Conservation (phyloP, 768 basidiomycete species). For the Auricularia heimuer region DNA sequence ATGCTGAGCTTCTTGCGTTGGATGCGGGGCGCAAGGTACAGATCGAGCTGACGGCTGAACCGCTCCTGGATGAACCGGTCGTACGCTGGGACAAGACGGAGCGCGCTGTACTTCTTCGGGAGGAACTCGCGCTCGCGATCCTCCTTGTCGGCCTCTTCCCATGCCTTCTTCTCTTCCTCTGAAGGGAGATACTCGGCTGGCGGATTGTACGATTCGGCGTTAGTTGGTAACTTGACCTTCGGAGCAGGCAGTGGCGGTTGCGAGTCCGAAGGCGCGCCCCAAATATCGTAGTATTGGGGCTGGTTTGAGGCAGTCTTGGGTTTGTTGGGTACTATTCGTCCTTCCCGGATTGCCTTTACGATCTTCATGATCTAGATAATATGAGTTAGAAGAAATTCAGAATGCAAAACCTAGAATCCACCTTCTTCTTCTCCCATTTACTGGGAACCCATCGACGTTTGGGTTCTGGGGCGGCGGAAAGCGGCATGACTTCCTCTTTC, state of each 20-base stretch:
- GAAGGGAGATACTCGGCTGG: conserved; percentile 93
- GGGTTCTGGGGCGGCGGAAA: conserved; percentile 85
- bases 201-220: conserved; percentile 98
- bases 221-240: conserved; percentile 77
- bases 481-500: conserved; percentile 89
- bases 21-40: conserved; percentile 92
- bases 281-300: conserved; percentile 76
- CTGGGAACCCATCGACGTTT: conserved; percentile 95
- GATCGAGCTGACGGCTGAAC: conserved; percentile 86
- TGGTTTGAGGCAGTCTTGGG: conserved; percentile 59
- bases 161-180: conserved; percentile 68
- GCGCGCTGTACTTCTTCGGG: conserved; percentile 72
- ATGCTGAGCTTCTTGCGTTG: conserved; percentile 82
- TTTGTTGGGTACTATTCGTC: conserved; percentile 84
- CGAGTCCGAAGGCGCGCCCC: conserved; percentile 63
- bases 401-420: conserved; percentile 19
- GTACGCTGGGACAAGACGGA: conserved; percentile 89
- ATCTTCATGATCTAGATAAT: conserved; percentile 88
- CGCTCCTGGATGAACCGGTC: conserved; percentile 86
- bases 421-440: conserved; percentile 99
- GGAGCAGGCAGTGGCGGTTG: conserved; percentile 89
- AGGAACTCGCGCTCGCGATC: conserved; percentile 86
- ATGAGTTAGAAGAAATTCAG: neutral
- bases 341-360: conserved; percentile 94
- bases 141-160: conserved; percentile 76